These are phyloP conservation scores for Pseudozyma pruni DNA, from an alignment of 1,284 basidiomycete species.

Conservation along the genomic window DNA sequence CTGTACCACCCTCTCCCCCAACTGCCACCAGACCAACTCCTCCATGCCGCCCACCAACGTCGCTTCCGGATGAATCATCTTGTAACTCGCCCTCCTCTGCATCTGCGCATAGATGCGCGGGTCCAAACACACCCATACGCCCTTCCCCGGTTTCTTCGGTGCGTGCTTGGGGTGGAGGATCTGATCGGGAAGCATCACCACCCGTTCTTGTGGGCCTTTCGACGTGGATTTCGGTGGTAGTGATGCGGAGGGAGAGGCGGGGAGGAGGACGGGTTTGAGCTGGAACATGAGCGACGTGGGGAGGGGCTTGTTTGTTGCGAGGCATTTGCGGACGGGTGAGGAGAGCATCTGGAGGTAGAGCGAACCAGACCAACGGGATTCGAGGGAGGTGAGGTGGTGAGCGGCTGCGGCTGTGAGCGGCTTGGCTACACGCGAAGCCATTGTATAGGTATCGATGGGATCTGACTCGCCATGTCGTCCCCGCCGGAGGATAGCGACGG, in stretches of 20 bases:
- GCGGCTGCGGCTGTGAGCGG: slow-evolving; percentile 3
- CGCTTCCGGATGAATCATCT: slow-evolving; percentile 11
- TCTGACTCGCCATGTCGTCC: too few relatives aligned
- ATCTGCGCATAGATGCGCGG: neutral
- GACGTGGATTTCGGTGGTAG: neutral
- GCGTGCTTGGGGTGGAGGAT: slow-evolving; percentile 19
- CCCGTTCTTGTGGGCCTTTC: neutral
- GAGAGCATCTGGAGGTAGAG: slow-evolving; percentile 30
- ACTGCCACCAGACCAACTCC: slow-evolving; percentile 15
- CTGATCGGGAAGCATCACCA: slow-evolving; percentile 24
- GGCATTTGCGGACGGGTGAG: slow-evolving; percentile 27
- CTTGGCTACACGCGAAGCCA: neutral
- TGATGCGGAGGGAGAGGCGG: neutral
- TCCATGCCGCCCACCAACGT: neutral
- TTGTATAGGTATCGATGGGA: neutral
- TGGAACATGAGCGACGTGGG: slow-evolving; percentile 29
- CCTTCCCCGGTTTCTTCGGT: slow-evolving; percentile 8
- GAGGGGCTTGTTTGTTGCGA: slow-evolving; percentile 24
- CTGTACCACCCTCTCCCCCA: slow-evolving; percentile 24
- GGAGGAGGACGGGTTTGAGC: slow-evolving; percentile 25
- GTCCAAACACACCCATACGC: slow-evolving; percentile 21
- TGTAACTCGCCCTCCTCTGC: slow-evolving; percentile 3
- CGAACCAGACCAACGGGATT: slow-evolving; percentile 24
- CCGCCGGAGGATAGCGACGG: too few relatives aligned
- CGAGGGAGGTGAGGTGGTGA: slow-evolving; percentile 5